Evolutionary conservation across 2,329 filamentous ascomycete genomes (phyloP).

Genomic region (Epichloe gansuensis): DNA sequence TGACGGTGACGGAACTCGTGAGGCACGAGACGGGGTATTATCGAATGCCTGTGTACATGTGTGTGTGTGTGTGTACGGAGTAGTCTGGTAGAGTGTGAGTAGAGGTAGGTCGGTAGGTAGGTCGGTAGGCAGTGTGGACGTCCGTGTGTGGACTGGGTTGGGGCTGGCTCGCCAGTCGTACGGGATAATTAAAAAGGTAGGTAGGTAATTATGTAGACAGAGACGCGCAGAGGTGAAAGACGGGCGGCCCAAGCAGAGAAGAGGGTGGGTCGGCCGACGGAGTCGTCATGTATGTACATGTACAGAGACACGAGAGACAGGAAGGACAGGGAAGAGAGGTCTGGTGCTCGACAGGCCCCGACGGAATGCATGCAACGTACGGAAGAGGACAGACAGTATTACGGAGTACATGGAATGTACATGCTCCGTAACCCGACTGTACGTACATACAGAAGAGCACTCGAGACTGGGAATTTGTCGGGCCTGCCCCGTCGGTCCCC

Average conservation of each 20-base stretch:
- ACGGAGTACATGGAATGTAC: not conserved
- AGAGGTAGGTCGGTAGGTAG: too few relatives aligned
- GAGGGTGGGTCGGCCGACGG: slow-evolving; percentile 3
- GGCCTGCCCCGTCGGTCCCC: slow-evolving; percentile 1
- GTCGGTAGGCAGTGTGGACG: not conserved
- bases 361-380: too few relatives aligned
- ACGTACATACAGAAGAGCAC: not conserved
- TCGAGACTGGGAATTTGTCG: not conserved
- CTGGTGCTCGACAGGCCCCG: too few relatives aligned
- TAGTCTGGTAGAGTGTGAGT: too few relatives aligned
- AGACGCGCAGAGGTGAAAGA: not conserved
- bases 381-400: too few relatives aligned
- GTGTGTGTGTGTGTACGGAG: not conserved
- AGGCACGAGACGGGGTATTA: not conserved
- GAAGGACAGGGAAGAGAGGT: too few relatives aligned
- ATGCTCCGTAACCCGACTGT: too few relatives aligned
- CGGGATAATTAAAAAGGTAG: not conserved
- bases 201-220: not conserved
- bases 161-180: not conserved
- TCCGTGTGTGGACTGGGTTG: not conserved
- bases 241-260: not conserved
- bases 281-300: not conserved
- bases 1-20: not conserved
- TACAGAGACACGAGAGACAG: too few relatives aligned
- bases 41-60: not conserved